Evolutionary conservation across 192 early-diverging fungal species (phyloP).

Genomic region (Cladochytrium replicatum): DNA sequence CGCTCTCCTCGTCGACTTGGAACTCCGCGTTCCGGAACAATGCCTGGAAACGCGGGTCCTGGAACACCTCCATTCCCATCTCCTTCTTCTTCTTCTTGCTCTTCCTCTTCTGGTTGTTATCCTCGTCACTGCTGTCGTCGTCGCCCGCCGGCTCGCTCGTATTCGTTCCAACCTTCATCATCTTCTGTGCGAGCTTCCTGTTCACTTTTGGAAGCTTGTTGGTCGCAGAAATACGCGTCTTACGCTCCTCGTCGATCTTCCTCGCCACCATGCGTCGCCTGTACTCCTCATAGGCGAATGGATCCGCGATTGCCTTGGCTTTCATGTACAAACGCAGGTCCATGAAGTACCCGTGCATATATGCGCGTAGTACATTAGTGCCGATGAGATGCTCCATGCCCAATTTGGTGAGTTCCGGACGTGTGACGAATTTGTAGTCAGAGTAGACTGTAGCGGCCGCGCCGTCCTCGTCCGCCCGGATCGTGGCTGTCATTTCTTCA

Average conservation of each 20-base stretch:
- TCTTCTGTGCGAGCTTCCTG: slow-evolving; percentile 65
- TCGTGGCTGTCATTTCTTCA: too few relatives aligned
- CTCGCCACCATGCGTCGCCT: slow-evolving; percentile 65
- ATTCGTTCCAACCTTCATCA: too few relatives aligned
- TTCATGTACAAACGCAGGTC: slow-evolving; percentile 79
- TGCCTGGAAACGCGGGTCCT: slow-evolving; percentile 76
- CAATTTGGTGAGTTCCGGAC: slow-evolving; percentile 71
- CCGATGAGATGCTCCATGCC: slow-evolving; percentile 88
- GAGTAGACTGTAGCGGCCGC: slow-evolving; percentile 73
- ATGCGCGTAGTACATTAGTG: slow-evolving; percentile 83
- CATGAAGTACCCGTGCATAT: slow-evolving; percentile 99
- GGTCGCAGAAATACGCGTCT: slow-evolving; percentile 76
- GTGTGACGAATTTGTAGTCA: slow-evolving; percentile 97
- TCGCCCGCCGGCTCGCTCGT: slow-evolving; percentile 33
- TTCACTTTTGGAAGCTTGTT: slow-evolving; percentile 91
- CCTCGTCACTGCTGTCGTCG: slow-evolving; percentile 31
- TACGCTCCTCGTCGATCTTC: slow-evolving; percentile 73
- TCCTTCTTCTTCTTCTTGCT: slow-evolving; percentile 32
- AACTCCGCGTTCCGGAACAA: slow-evolving; percentile 88
- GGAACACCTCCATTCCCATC: slow-evolving; percentile 31
- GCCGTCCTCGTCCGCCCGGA: slow-evolving; percentile 87
- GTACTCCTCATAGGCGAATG: slow-evolving; percentile 93
- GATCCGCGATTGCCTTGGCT: slow-evolving; percentile 90
- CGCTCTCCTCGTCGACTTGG: slow-evolving; percentile 71
- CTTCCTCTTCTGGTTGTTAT: slow-evolving; percentile 27